A percentile compares a stretch with the other conserved stretches of the same genome.
These are phyloP conservation scores for Cylindrodendrum hubeiense DNA, from an alignment of 2,329 filamentous ascomycete species.

Conservation along the genomic window DNA sequence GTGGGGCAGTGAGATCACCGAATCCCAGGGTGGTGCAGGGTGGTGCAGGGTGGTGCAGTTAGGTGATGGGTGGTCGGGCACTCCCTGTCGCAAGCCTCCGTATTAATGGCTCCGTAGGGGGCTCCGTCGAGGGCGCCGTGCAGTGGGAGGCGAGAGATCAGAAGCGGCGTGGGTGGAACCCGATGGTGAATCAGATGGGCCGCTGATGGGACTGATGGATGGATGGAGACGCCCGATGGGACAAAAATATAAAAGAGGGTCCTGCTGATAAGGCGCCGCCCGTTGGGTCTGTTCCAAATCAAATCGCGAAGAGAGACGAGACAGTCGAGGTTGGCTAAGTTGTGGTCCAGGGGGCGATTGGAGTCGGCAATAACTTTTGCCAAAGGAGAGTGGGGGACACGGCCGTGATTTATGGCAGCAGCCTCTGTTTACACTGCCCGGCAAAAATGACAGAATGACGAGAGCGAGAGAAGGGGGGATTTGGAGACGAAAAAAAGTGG, in stretches of 20 bases:
- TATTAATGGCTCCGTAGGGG: neutral
- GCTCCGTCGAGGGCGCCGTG: neutral
- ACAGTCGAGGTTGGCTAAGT: neutral
- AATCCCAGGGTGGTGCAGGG: conserved; percentile 19
- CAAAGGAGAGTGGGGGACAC: conserved; percentile 22
- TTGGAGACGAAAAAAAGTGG: conserved; percentile 16
- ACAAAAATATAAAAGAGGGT: conserved; percentile 46
- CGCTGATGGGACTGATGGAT: conserved; percentile 22
- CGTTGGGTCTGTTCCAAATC: conserved; percentile 26
- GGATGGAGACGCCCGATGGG: conserved; percentile 17
- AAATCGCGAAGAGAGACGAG: conserved; percentile 15
- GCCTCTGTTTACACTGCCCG: conserved; percentile 10
- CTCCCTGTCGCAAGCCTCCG: neutral
- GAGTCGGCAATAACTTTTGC: conserved; percentile 35
- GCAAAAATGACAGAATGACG: conserved; percentile 1
- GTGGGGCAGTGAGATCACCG: conserved; percentile 29
- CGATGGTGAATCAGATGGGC: conserved; percentile 29
- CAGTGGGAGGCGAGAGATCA: conserved; percentile 34
- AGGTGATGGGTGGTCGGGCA: neutral
- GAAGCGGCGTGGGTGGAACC: conserved; percentile 42
- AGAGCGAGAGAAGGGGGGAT: conserved; percentile 6
- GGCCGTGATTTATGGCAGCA: conserved; percentile 16
- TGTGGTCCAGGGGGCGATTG: conserved; percentile 16
- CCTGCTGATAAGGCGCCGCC: conserved; percentile 43
- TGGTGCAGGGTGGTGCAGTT: conserved; percentile 1